phyloP scores from a whole-genome alignment of 139 green algal genomes.

The Edaphochlamys debaryana region DNA sequence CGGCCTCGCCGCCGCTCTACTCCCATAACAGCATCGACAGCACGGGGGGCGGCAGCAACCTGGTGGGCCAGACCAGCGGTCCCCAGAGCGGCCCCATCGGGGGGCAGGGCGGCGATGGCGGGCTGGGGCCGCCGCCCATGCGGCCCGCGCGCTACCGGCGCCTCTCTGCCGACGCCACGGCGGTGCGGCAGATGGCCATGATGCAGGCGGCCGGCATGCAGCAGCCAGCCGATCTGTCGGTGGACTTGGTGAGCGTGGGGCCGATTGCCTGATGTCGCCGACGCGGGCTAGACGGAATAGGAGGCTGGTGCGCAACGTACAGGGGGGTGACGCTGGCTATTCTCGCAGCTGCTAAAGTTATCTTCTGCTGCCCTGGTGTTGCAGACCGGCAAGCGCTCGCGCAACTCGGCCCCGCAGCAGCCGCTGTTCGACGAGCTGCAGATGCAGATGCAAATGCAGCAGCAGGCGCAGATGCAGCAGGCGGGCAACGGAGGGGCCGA shows the following conservation, averaged over 20 bases:
- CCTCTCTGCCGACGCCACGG: slow-evolving; percentile 2
- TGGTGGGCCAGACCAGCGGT: neutral
- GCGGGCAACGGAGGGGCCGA: too few relatives aligned
- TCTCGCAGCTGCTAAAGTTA: too few relatives aligned
- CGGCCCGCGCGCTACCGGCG: slow-evolving; percentile 16
- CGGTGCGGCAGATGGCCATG: slow-evolving; percentile 29
- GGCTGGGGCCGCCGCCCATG: slow-evolving; percentile 2
- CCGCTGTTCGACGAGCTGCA: slow-evolving; percentile 33
- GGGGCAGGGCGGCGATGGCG: neutral
- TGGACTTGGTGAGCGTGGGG: slow-evolving; percentile 9
- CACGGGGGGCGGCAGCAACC: neutral
- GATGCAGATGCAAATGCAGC: slow-evolving; percentile 5
- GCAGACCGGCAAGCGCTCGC: slow-evolving; percentile 34
- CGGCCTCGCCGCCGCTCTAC: slow-evolving; percentile 2
- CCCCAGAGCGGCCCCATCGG: neutral
- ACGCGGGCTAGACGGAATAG: too few relatives aligned
- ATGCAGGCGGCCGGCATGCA: slow-evolving; percentile 16
- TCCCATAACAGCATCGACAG: slow-evolving; percentile 37
- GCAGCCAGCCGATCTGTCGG: neutral
- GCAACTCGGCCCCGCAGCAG: neutral
- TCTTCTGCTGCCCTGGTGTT: neutral
- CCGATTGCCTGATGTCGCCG: too few relatives aligned
- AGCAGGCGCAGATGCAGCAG: slow-evolving; percentile 6
- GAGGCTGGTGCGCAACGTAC: too few relatives aligned
- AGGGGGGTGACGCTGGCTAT: too few relatives aligned